Evolutionary conservation across 2,329 filamentous ascomycete species (phyloP).

Genomic region (Gremmenia infestans): DNA sequence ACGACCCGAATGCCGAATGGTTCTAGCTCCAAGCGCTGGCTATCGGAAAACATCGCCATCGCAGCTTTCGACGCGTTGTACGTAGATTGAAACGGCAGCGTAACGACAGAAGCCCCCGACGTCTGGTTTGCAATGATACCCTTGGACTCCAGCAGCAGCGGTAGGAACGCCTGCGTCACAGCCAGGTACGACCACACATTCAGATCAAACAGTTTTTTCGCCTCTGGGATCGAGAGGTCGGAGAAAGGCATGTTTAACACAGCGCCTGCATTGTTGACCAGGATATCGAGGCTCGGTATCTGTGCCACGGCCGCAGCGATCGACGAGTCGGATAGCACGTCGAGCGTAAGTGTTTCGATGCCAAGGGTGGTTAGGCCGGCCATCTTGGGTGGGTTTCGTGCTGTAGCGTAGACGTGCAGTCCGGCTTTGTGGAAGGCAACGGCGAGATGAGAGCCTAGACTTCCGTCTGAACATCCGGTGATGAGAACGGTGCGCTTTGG

Average conservation of each 20-base stretch:
- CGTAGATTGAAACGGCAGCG: conserved; percentile 10
- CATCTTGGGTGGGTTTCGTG: conserved; percentile 34
- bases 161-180: conserved; percentile 32
- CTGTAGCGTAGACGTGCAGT: conserved; percentile 37
- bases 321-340: conserved; percentile 34
- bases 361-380: conserved; percentile 23
- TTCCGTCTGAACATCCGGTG: conserved; percentile 37
- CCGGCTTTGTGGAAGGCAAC: conserved; percentile 34
- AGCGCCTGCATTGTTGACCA: conserved; percentile 41
- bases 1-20: conserved; percentile 21
- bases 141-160: conserved; percentile 30
- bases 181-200: conserved; percentile 31
- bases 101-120: conserved; percentile 27
- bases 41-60: conserved; percentile 17
- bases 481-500: conserved; percentile 29
- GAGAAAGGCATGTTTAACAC: conserved; percentile 31
- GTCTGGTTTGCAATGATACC: conserved; percentile 40
- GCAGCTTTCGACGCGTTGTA: conserved; percentile 22
- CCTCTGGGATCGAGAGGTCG: conserved; percentile 27
- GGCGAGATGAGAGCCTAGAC: conserved; percentile 37
- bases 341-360: conserved; percentile 33
- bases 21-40: conserved; percentile 15
- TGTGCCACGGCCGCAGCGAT: conserved; percentile 30
- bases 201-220: conserved; percentile 31
- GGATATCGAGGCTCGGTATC: conserved; percentile 34